These are phyloP conservation scores for Viola pubescens DNA, from an alignment of 441 rosid species.

Conservation along the genomic window DNA sequence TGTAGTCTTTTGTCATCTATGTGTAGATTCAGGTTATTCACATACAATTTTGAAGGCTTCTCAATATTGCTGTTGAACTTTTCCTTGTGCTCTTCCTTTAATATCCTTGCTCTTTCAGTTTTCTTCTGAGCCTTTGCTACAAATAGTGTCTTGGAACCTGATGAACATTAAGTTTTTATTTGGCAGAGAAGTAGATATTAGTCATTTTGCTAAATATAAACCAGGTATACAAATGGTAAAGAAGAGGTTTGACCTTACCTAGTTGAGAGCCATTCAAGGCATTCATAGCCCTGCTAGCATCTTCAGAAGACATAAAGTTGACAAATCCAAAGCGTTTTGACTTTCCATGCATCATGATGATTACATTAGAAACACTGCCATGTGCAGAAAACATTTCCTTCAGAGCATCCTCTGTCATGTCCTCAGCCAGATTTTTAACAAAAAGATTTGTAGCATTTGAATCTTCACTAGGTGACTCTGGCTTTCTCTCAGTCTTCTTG, in stretches of 20 bases:
- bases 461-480: slow-evolving; percentile 18
- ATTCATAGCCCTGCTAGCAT: too few species aligned
- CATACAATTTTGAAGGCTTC: slow-evolving; percentile 45
- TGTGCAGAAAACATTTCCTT: slow-evolving; percentile 37
- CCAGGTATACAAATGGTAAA: not conserved
- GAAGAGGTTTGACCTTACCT: slow-evolving; percentile 20
- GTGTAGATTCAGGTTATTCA: slow-evolving; percentile 42
- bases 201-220: not conserved
- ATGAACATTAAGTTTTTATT: slow-evolving; percentile 11
- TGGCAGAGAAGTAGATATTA: not conserved
- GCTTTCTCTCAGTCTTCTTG: slow-evolving; percentile 40
- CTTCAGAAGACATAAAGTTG: slow-evolving; percentile 38
- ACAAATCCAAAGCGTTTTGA: slow-evolving; percentile 75
- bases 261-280: slow-evolving; percentile 13
- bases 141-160: slow-evolving; percentile 47
- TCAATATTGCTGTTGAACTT: slow-evolving; percentile 13
- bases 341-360: slow-evolving; percentile 56
- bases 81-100: slow-evolving; percentile 25
- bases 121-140: slow-evolving; percentile 17
- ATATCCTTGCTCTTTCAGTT: slow-evolving; percentile 48
- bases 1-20: slow-evolving; percentile 38
- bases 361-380: slow-evolving; percentile 49
- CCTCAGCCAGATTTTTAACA: slow-evolving; percentile 42
- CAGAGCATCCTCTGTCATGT: slow-evolving; percentile 40
- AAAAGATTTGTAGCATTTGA: slow-evolving; percentile 38